Percentiles rank a stretch among this genome's conserved stretches.
Evolutionary conservation across 768 basidiomycete genomes (phyloP).

Genomic region (Hypsizygus marmoreus): DNA sequence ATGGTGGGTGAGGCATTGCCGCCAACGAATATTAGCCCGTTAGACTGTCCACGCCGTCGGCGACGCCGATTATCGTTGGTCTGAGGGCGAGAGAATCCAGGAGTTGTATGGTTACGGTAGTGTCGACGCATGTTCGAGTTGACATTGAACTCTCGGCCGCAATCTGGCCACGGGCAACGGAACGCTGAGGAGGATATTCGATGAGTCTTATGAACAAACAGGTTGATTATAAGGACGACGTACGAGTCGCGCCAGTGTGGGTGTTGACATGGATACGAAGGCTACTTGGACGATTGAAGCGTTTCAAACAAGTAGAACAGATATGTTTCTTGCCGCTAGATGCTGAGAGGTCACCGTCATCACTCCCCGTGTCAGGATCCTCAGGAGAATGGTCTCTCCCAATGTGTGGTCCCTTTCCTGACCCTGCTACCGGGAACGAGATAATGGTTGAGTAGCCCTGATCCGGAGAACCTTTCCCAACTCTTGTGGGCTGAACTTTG

Average conservation of each 20-base stretch:
- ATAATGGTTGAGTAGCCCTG: conserved; percentile 24
- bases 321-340: conserved; percentile 47
- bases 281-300: conserved; percentile 72
- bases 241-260: conserved; percentile 70
- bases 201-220: background rate
- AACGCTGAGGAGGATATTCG: conserved; percentile 48
- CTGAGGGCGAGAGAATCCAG: conserved; percentile 31
- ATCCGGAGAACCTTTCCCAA: conserved; percentile 4
- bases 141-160: conserved; percentile 79
- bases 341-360: conserved; percentile 22
- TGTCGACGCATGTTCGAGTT: conserved; percentile 86
- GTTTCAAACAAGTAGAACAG: conserved; percentile 57
- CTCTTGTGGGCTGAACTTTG: conserved; percentile 2
- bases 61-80: conserved; percentile 25
- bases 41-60: conserved; percentile 24
- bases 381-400: conserved; percentile 20
- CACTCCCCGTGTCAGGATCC: conserved; percentile 24
- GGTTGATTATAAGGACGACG: conserved; percentile 26
- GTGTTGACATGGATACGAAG: conserved; percentile 67
- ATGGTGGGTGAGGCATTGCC: conserved; percentile 5
- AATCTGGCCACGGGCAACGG: conserved; percentile 72
- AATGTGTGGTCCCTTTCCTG: background rate
- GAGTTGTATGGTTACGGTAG: conserved; percentile 62
- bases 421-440: conserved; percentile 23
- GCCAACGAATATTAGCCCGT: conserved; percentile 16